Conservation (phyloP, 305 asterid species). For the Petunia hybrid region DNA sequence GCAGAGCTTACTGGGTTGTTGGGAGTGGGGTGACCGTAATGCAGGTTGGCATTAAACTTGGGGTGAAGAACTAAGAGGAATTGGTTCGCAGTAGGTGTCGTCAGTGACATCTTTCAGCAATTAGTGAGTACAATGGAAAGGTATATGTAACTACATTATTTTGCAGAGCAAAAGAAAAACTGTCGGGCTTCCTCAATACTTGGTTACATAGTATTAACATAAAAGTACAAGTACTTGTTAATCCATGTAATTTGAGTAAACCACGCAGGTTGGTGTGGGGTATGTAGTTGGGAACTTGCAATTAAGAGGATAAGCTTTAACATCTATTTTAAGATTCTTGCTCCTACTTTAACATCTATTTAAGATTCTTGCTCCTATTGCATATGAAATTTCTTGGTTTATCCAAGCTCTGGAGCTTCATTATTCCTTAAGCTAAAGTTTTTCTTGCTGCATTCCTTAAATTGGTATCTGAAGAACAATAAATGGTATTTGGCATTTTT, state of each 20-base stretch:
- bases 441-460: conserved; percentile 19
- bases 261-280: conserved; percentile 15
- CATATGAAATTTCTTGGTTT: conserved; percentile 8
- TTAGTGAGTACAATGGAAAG: not conserved
- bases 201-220: not conserved
- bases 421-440: conserved; percentile 15
- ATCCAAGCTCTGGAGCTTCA: conserved; percentile 4
- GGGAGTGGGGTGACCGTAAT: not conserved
- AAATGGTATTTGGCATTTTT: conserved; percentile 3
- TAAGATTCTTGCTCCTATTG: not conserved
- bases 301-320: conserved; percentile 15
- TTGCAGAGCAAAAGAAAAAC: conserved; percentile 14
- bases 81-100: not conserved
- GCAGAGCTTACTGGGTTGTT: conserved; percentile 28
- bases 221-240: conserved; percentile 3
- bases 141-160: not conserved
- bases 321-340: conserved; percentile 10
- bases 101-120: conserved; percentile 29
- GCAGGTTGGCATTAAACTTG: not conserved
- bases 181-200: not conserved
- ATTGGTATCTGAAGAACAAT: conserved; percentile 13
- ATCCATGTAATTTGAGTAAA: not conserved
- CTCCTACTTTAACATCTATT: conserved; percentile 23
- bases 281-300: conserved; percentile 26
- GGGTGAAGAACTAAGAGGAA: conserved; percentile 12